Percentiles rank a stretch among this genome's conserved stretches.
Evolutionary conservation across 352 stramenopile species (phyloP).

Genomic region (Pythium utonaiense): DNA sequence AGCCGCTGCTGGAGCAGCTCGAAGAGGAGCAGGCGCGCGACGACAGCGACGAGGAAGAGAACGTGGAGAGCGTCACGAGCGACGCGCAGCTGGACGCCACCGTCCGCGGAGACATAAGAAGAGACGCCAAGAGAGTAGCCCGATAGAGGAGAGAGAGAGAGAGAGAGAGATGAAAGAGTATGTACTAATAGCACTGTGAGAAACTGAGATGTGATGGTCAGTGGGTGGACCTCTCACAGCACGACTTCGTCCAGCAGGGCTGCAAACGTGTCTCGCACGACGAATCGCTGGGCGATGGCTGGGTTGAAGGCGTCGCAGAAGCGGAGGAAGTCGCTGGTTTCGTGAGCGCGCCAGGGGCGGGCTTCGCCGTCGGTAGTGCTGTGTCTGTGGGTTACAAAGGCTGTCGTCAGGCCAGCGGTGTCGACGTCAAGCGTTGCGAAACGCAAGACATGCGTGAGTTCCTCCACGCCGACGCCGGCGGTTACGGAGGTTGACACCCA

Average conservation of each 20-base stretch:
- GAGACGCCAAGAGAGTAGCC: neutral
- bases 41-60: neutral
- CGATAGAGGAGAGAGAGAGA: conserved; percentile 5
- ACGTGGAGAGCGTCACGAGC: neutral
- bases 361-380: neutral
- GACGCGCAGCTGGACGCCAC: neutral
- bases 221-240: too few relatives aligned
- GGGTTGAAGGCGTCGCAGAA: conserved; percentile 33
- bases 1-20: conserved; percentile 2
- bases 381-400: neutral
- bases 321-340: conserved; percentile 20
- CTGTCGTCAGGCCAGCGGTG: neutral
- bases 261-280: conserved; percentile 41
- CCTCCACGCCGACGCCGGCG: neutral
- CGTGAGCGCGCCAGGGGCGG: neutral
- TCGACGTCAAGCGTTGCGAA: neutral
- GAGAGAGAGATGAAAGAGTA: neutral
- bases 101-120: neutral
- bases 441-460: neutral
- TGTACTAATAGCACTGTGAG: neutral
- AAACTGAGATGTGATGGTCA: too few relatives aligned
- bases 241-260: conserved; percentile 22
- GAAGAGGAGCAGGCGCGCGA: conserved; percentile 5
- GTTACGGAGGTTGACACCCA: neutral
- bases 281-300: conserved; percentile 30